Conservation (phyloP, 495 filamentous ascomycete genomes). For the Penicillium roqueforti region DNA sequence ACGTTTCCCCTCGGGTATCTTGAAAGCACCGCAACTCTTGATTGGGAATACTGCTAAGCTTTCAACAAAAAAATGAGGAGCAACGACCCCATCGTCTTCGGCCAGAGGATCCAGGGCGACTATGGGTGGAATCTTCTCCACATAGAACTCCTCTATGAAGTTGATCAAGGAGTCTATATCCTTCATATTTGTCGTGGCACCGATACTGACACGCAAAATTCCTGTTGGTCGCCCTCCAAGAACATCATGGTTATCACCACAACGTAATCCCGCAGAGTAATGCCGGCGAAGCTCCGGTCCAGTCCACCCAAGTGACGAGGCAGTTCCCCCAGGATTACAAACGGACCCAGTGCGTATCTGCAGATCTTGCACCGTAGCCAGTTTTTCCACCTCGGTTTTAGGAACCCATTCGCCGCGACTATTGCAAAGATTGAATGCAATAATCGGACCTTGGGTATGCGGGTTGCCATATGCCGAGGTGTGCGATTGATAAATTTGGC, state of each 20-base stretch:
- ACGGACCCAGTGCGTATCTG: slow-evolving; percentile 81
- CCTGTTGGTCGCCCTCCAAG: slow-evolving; percentile 82
- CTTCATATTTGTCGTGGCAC: slow-evolving; percentile 77
- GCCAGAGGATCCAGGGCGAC: slow-evolving; percentile 19
- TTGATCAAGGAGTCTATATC: slow-evolving; percentile 67
- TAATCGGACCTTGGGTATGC: slow-evolving; percentile 64
- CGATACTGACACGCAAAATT: slow-evolving; percentile 77
- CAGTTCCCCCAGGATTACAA: slow-evolving; percentile 88
- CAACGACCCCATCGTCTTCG: slow-evolving; percentile 14
- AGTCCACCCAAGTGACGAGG: slow-evolving; percentile 60
- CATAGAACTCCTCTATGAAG: slow-evolving; percentile 78
- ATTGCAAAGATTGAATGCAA: slow-evolving; percentile 78
- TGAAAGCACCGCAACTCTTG: slow-evolving; percentile 79
- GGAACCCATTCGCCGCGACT: slow-evolving; percentile 67
- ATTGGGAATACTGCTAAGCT: slow-evolving; percentile 74
- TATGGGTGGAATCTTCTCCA: slow-evolving; percentile 41
- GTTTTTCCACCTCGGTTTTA: slow-evolving; percentile 77
- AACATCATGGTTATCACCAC: slow-evolving; percentile 75
- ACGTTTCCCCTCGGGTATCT: slow-evolving; percentile 54
- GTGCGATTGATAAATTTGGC: slow-evolving; percentile 57
- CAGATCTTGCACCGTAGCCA: slow-evolving; percentile 71
- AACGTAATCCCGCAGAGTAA: slow-evolving; percentile 74
- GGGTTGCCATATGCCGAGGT: slow-evolving; percentile 37
- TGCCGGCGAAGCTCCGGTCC: slow-evolving; percentile 77
- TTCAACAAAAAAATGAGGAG: slow-evolving; percentile 46